Evolutionary conservation across 345 rosid species (phyloP), one percentile per base, ranked within the genome.

Genomic region (Odontarrhena argentea): DNA sequence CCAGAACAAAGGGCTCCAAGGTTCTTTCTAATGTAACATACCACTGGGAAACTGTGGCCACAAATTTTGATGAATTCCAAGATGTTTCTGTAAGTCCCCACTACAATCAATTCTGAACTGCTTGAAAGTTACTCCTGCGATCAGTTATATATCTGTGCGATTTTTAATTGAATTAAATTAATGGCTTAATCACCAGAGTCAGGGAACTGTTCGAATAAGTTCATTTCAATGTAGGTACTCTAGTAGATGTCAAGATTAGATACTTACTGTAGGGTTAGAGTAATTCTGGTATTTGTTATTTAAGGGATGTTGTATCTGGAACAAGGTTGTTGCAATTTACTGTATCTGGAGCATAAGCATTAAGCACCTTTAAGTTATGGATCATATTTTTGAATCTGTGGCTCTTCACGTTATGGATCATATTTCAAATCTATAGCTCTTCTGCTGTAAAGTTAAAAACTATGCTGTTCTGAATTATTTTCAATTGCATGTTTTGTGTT

Each of bases 41-140:
- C 82, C 91, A 76, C 70, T 92, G 98, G 98, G 98, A 92, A 78
- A 84, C 98, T 62, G 86, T 92, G 68, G 96, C 98, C 53, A 82
- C 97, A 36, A 92, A 85, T 76, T 87, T 87, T 12, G 96, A 89
- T 73, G 98, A 92, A 78, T 92, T 92, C 70, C 86, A 83, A 79
- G 79, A 78, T 58, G 85, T 79, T 43, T 81, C 85, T 61, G 87
- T 84, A 76, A 77, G 85, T 84, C 66, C 28, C 60, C 41, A 22
- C 38, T 43, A 32, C 46, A 51, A 60, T 30, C 50, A 47, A 59
- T 41, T 28, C 51, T 58, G 34, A 40, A 12, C 25, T 55, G 43
- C 6, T 8, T 9, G 26, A 43, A 15, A 54, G n/a, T 66, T 18
- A 12, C 24, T 50, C 46, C 6, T 25, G 68, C 7, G 4, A 8